Evolutionary conservation across 805 yeast genomes (phyloP), one percentile per base, ranked within the genome.

Genomic region (Metschnikowia gelsemii): DNA sequence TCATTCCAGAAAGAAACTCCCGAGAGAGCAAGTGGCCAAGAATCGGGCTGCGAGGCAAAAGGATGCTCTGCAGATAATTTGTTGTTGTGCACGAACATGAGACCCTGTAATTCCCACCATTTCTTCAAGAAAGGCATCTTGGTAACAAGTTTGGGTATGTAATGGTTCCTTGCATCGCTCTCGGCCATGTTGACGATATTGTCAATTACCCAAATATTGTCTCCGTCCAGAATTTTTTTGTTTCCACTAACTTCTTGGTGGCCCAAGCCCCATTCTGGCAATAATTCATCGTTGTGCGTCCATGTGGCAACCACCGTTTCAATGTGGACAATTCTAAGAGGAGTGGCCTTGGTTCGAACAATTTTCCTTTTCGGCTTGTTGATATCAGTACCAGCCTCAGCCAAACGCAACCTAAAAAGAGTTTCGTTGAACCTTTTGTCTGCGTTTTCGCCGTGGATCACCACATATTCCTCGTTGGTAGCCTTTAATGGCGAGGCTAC

Each of bases 1-100:
- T 85, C 80, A 32, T 95, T 90, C 97, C 98, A 93, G 73, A 91
- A 93, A 1, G 97, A 88, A 28, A 93, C 97, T 53, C 99, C 99
- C 12, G 87, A 78, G 40, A 84, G 63, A 41, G 93, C 77, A 48
- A 87, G 73, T 14, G 99, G 99, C 99, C 99, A 93, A 6, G 83
- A 69, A 50, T 80, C 76, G 2, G 99, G 99, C 48, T 80, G 82
- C 4, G 97, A 88, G 8, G 97, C 96, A 70, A 87, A 93, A 33
- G 99, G 99, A 65, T 93, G 99, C 19, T 86, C 88, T 12, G 90
- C 75, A 1, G 89, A 75, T 51, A 93, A 73, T 52, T 83, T 81
- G 68, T 91, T 93, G 68, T 93, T 93, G 58, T 90, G 96, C 47
- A 80, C 79, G 72, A 93, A 89, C 99, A 93, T 93, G 46, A 78